Evolutionary conservation across 371 early-diverging fungal genomes (phyloP).

Genomic region (Chytridium lagenaria): DNA sequence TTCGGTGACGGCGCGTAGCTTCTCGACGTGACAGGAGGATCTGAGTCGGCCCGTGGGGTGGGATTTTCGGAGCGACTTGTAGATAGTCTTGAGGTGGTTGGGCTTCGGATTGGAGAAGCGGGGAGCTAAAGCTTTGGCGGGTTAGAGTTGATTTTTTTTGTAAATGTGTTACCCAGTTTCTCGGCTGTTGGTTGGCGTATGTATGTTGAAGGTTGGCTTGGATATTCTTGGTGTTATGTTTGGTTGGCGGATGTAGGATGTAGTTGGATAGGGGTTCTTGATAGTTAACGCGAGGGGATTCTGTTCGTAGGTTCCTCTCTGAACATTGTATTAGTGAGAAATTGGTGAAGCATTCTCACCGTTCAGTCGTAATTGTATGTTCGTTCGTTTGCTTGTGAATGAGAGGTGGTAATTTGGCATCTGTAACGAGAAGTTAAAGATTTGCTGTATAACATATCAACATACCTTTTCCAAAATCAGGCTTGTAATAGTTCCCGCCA

Average conservation of each 20-base stretch:
- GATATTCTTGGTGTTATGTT: neutral
- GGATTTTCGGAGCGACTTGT: too few relatives aligned
- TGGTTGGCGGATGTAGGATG: neutral
- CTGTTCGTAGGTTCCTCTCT: neutral
- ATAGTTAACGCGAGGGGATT: neutral
- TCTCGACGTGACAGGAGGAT: too few relatives aligned
- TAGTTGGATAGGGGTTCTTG: neutral
- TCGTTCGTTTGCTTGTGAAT: neutral
- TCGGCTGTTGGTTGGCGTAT: neutral
- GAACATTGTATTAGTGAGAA: neutral
- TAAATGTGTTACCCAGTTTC: neutral
- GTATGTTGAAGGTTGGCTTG: too few relatives aligned
- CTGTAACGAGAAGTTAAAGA: neutral
- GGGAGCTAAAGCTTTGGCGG: neutral
- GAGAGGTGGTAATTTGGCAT: slow-evolving; percentile 3
- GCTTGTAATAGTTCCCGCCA: slow-evolving; percentile 4
- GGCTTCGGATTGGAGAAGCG: neutral
- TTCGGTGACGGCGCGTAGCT: too few relatives aligned
- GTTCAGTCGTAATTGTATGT: neutral
- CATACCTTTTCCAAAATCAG: slow-evolving; percentile 1
- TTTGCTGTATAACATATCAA: neutral
- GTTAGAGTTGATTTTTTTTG: neutral
- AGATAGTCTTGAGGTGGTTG: neutral
- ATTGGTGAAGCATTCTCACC: neutral
- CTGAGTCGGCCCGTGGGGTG: too few relatives aligned